Conservation (phyloP, 208 protist species). For the Crithidia thermophila region DNA sequence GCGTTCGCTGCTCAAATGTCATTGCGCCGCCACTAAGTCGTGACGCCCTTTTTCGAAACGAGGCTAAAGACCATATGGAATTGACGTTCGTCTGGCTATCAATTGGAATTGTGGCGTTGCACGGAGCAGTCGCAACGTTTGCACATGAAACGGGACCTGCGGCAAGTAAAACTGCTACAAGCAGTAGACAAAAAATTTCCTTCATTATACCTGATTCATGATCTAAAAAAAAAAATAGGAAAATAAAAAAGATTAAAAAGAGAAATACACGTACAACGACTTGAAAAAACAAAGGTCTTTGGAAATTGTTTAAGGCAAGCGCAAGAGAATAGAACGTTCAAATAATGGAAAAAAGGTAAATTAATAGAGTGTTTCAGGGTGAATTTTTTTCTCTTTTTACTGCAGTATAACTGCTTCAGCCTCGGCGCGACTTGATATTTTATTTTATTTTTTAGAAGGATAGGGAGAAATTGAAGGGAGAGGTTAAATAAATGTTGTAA, state of each 20-base stretch:
- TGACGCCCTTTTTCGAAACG: slow-evolving; percentile 8
- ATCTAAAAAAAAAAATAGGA: slow-evolving; percentile 1
- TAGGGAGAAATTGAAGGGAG: no score
- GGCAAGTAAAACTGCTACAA: slow-evolving; percentile 1
- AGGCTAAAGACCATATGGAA: slow-evolving; percentile 45
- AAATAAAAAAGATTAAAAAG: slow-evolving; percentile 14
- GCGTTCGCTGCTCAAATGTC: slow-evolving; percentile 15
- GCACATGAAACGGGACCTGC: slow-evolving; percentile 1
- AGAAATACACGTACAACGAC: no score
- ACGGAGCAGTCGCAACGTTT: slow-evolving; percentile 33
- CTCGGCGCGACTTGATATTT: no score
- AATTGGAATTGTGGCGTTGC: slow-evolving; percentile 56
- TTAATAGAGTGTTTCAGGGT: no score
- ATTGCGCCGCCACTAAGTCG: slow-evolving; percentile 28
- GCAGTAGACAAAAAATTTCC: background rate
- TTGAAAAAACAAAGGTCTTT: no score
- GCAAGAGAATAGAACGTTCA: background rate
- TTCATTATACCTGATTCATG: background rate
- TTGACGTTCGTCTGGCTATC: slow-evolving; percentile 59
- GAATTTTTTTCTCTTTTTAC: no score
- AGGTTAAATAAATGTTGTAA: no score
- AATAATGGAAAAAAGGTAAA: slow-evolving; percentile 3
- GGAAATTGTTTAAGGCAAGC: slow-evolving; percentile 14
- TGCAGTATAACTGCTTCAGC: no score
- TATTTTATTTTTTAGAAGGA: no score